These are phyloP conservation scores for Saururus chinensis DNA, from an alignment of 164 flowering plant species.

Conservation along the genomic window DNA sequence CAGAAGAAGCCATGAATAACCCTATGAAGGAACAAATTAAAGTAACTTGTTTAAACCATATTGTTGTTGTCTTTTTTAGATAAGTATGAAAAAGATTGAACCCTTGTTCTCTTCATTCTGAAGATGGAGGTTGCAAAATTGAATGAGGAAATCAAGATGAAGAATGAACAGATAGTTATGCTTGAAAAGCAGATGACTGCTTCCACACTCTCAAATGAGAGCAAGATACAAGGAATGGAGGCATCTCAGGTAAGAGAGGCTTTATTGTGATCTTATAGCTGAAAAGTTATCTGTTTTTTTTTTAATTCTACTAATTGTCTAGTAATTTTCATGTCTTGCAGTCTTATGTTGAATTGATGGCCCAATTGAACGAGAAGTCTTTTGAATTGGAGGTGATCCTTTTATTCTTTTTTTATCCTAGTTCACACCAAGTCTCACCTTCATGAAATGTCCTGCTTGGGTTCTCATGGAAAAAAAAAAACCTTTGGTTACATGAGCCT, in stretches of 20 bases:
- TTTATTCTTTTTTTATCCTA: too few relatives aligned
- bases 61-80: neutral
- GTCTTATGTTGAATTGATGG: slow-evolving; percentile 64
- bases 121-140: slow-evolving; percentile 65
- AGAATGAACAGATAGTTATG: slow-evolving; percentile 61
- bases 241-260: slow-evolving; percentile 44
- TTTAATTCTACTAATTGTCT: slow-evolving; percentile 4
- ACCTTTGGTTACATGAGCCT: too few relatives aligned
- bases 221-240: slow-evolving; percentile 40
- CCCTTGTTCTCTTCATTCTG: slow-evolving; percentile 11
- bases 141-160: slow-evolving; percentile 58
- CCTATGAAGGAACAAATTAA: slow-evolving; percentile 57
- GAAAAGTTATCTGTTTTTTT: slow-evolving; percentile 3
- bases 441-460: too few relatives aligned
- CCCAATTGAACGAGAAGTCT: slow-evolving; percentile 85
- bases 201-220: slow-evolving; percentile 27
- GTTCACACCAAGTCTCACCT: too few relatives aligned
- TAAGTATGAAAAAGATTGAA: neutral
- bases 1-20: slow-evolving; percentile 56
- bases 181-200: slow-evolving; percentile 65
- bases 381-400: slow-evolving; percentile 88
- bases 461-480: too few relatives aligned
- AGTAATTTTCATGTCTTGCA: slow-evolving; percentile 24
- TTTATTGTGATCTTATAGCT: neutral
- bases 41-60: slow-evolving; percentile 28